Evolutionary conservation across 768 basidiomycete species (phyloP).

Genomic region (Suillus weaverae): DNA sequence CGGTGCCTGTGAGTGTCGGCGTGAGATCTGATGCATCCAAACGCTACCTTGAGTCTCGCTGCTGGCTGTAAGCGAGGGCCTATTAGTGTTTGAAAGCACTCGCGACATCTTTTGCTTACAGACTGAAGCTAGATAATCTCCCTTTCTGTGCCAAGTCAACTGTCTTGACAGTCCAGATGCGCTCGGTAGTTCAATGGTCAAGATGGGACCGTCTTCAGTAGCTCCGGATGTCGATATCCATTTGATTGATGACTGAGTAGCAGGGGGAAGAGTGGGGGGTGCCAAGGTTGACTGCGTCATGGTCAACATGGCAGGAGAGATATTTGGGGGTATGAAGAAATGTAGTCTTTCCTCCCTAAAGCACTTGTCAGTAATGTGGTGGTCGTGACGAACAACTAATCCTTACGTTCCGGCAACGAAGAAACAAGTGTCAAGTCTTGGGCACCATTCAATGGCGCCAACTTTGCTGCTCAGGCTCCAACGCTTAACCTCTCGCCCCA

Average conservation of each 20-base stretch:
- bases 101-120: slow-evolving; percentile 56
- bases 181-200: slow-evolving; percentile 61
- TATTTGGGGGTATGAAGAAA: slow-evolving; percentile 79
- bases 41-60: slow-evolving; percentile 77
- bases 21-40: slow-evolving; percentile 94
- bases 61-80: slow-evolving; percentile 43
- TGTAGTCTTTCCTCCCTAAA: slow-evolving; percentile 77
- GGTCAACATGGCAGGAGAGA: slow-evolving; percentile 57
- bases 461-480: slow-evolving; percentile 84
- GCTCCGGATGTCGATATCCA: slow-evolving; percentile 58
- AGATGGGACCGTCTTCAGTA: slow-evolving; percentile 53
- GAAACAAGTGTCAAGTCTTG: slow-evolving; percentile 76
- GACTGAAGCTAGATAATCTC: slow-evolving; percentile 94
- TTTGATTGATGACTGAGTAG: slow-evolving; percentile 64
- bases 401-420: slow-evolving; percentile 81
- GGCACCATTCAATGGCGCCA: slow-evolving; percentile 91
- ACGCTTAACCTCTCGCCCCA: slow-evolving; percentile 83
- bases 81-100: slow-evolving; percentile 3
- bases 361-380: slow-evolving; percentile 13
- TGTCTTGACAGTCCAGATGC: slow-evolving; percentile 75
- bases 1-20: slow-evolving; percentile 94
- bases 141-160: slow-evolving; percentile 88
- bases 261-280: slow-evolving; percentile 62
- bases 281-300: slow-evolving; percentile 61
- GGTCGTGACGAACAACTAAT: slow-evolving; percentile 8